These are phyloP conservation scores for Stachybotrys chlorohalonatus DNA, from an alignment of 2,329 filamentous ascomycete genomes.

Conservation along the genomic window DNA sequence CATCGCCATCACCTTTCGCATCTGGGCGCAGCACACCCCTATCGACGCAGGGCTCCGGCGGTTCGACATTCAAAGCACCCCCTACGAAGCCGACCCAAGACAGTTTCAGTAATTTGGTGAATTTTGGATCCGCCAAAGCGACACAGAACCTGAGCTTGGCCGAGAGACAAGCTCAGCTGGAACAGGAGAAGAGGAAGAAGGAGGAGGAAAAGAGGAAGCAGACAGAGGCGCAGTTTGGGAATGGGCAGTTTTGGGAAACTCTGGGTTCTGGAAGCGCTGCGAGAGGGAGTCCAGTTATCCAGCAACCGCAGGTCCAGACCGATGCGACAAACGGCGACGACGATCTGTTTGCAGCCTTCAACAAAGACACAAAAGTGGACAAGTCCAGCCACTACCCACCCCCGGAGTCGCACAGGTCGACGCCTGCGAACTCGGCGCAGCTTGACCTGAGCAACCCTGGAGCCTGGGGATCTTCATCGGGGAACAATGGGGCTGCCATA, in stretches of 20 bases:
- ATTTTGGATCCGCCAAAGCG: slow-evolving; percentile 44
- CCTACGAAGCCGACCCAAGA: slow-evolving; percentile 49
- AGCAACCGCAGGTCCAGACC: slow-evolving; percentile 9
- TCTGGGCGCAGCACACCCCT: slow-evolving; percentile 50
- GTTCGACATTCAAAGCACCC: slow-evolving; percentile 31
- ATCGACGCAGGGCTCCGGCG: slow-evolving; percentile 37
- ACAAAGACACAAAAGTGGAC: slow-evolving; percentile 57
- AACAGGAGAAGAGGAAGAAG: slow-evolving; percentile 59
- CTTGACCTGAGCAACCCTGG: slow-evolving; percentile 45
- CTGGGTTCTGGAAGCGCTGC: slow-evolving; percentile 48
- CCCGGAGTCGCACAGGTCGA: slow-evolving; percentile 30
- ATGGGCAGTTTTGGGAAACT: slow-evolving; percentile 66
- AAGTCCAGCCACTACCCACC: slow-evolving; percentile 58
- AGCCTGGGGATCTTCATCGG: slow-evolving; percentile 34
- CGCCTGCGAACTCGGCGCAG: slow-evolving; percentile 32
- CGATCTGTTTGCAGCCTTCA: slow-evolving; percentile 60
- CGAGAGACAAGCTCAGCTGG: slow-evolving; percentile 63
- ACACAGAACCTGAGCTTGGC: slow-evolving; percentile 67
- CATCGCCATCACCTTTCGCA: slow-evolving; percentile 44
- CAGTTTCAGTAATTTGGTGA: slow-evolving; percentile 71
- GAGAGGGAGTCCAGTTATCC: slow-evolving; percentile 16
- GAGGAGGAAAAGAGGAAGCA: slow-evolving; percentile 64
- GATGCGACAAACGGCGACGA: slow-evolving; percentile 37
- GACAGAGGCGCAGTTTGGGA: slow-evolving; percentile 70
- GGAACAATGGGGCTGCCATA: slow-evolving; percentile 25